phyloP scores from a whole-genome alignment of 23 red algal species.

The Gracilaria vermiculophylla region DNA sequence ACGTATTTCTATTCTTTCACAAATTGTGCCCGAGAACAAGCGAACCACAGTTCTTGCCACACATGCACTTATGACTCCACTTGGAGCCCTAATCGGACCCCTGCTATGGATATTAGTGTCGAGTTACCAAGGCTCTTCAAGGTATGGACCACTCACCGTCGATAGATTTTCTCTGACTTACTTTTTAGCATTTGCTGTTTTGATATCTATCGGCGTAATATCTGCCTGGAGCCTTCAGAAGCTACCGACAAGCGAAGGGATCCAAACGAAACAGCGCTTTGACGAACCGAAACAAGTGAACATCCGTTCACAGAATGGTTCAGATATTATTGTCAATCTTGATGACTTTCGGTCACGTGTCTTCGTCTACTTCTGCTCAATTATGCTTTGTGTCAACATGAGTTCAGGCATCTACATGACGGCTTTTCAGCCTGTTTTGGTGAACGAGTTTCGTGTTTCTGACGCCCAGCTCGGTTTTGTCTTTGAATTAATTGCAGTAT shows the following conservation, averaged over 20 bases:
- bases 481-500: conserved; percentile 53
- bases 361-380: conserved; percentile 31
- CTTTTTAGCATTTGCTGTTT: not conserved
- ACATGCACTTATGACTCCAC: conserved; percentile 60
- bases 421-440: conserved; percentile 63
- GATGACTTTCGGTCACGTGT: conserved; percentile 21
- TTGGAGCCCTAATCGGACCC: conserved; percentile 55
- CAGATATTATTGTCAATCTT: conserved; percentile 14
- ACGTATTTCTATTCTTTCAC: conserved; percentile 39
- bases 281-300: not conserved
- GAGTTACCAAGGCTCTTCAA: not conserved
- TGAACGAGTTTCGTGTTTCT: conserved; percentile 45
- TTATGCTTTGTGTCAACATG: conserved; percentile 68
- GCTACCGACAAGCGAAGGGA: not conserved
- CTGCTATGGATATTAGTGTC: conserved; percentile 33
- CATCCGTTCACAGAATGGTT: conserved; percentile 9
- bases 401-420: conserved; percentile 56
- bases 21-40: conserved; percentile 26
- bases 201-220: conserved; percentile 2
- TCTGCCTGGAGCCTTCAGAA: not conserved
- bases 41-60: conserved; percentile 45
- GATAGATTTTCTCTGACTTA: conserved; percentile 58
- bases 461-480: conserved; percentile 47
- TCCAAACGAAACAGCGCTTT: not conserved
- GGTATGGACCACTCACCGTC: not conserved